These are phyloP conservation scores for Echeveria elegans DNA, from an alignment of 164 flowering plant species.

Conservation along the genomic window DNA sequence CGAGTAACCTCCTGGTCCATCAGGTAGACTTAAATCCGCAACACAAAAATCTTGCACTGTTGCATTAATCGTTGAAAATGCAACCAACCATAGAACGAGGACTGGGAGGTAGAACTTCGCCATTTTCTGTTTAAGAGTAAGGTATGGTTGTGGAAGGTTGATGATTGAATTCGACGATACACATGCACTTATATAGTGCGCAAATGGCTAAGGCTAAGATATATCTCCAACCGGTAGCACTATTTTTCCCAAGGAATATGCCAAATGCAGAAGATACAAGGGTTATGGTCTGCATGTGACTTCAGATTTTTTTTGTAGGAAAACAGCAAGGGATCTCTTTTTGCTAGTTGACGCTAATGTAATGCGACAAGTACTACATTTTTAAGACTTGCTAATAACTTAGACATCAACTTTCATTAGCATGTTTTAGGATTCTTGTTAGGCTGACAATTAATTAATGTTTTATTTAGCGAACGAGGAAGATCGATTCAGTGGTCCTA, in stretches of 20 bases:
- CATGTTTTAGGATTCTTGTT: background rate
- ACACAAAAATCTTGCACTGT: slow-evolving; percentile 72
- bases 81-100: slow-evolving; percentile 16
- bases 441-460: no score
- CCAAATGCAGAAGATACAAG: background rate
- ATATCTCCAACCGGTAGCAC: background rate
- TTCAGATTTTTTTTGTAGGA: background rate
- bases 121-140: background rate
- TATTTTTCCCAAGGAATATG: background rate
- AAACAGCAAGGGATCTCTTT: background rate
- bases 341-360: background rate
- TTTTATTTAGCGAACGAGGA: background rate
- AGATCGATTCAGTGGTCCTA: background rate
- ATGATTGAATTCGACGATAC: background rate
- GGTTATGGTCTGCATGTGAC: background rate
- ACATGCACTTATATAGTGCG: background rate
- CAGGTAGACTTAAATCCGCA: slow-evolving; percentile 38
- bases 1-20: slow-evolving; percentile 55
- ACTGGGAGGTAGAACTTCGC: background rate
- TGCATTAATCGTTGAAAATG: slow-evolving; percentile 24
- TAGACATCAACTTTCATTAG: background rate
- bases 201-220: background rate
- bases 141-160: background rate
- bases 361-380: background rate
- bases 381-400: background rate